Evolutionary conservation across 768 basidiomycete species (phyloP).

Genomic region (Macrolepiota dolichaula): DNA sequence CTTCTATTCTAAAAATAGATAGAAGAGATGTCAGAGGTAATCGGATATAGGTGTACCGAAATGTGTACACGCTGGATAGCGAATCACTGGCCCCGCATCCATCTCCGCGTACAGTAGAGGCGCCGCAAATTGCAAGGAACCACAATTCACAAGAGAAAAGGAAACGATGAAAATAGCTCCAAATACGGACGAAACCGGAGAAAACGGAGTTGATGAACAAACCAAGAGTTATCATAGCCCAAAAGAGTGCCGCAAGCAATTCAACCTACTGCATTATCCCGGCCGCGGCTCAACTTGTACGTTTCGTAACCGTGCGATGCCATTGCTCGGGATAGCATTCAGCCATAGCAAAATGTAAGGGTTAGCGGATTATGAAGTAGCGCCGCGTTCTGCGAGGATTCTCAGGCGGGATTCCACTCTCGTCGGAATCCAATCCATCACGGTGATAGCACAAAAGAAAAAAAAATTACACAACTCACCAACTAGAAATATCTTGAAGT

Average conservation of each 20-base stretch:
- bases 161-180: slow-evolving; percentile 1
- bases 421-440: neutral
- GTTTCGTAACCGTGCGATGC: neutral
- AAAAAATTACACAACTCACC: slow-evolving; percentile 39
- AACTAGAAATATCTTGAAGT: slow-evolving; percentile 67
- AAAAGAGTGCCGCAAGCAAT: neutral
- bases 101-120: neutral
- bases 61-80: neutral
- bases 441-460: slow-evolving; percentile 3
- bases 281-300: slow-evolving; percentile 1
- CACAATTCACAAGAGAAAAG: neutral
- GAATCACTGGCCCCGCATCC: neutral
- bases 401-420: neutral
- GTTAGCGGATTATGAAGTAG: neutral
- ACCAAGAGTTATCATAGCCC: neutral
- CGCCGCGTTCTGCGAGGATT: neutral
- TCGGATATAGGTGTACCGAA: neutral
- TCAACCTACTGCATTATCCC: neutral
- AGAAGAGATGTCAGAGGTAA: neutral
- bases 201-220: neutral
- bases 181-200: neutral
- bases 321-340: neutral
- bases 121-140: neutral
- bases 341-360: neutral
- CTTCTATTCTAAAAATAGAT: neutral